Evolutionary conservation across 768 basidiomycete genomes (phyloP), one percentile per base, ranked within the genome.

Genomic region (Hygrophoropsis aurantiaca): DNA sequence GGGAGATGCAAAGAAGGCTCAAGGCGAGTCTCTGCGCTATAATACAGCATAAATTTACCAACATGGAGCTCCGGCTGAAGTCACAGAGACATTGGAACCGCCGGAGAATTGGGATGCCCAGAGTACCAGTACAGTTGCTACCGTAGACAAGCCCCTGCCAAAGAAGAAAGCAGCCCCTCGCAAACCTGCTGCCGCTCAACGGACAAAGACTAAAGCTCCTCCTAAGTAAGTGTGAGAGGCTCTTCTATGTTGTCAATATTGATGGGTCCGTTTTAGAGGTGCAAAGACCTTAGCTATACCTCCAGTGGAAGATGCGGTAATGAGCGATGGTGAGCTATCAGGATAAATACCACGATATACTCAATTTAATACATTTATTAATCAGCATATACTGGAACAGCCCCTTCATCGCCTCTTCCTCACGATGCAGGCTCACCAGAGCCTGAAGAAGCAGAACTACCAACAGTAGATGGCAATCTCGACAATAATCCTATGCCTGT

Each of bases 361-460:
- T 36, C 15, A 33, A 38, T 52, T 23, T 26, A 44, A 42, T 38
- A 38, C 16, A 38, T 49, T 46, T 34, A 40, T 58, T 40, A 38
- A 44, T 32, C 52, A 80, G 86, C 77, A 34, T 81, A 81, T 58
- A 77, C 82, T 11, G 80, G 80, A 23, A 88, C 87, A 13, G 85
- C 84, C 3, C 82, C 86, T 2, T 88, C 87, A 3, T 88, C 87
- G 1, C 87, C 87, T 9, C 67, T 78, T 10, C 74, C 70, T 20
- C 73, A 73, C 34, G 70, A 77, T 19, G 65, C 59, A 19, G 67
- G 66, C 32, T 71, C 81, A 2, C 78, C 80, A 26, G 81, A 82
- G 40, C 75, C 74, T 30, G 81, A 81, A 48, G 64, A 59, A 21
- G 45, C 57, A 13, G 58, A 61, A 33, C 58, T 50, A 0, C 61